Conservation (phyloP, 176 grass and related monocot species). For the Echinochloa phyllopogon region DNA sequence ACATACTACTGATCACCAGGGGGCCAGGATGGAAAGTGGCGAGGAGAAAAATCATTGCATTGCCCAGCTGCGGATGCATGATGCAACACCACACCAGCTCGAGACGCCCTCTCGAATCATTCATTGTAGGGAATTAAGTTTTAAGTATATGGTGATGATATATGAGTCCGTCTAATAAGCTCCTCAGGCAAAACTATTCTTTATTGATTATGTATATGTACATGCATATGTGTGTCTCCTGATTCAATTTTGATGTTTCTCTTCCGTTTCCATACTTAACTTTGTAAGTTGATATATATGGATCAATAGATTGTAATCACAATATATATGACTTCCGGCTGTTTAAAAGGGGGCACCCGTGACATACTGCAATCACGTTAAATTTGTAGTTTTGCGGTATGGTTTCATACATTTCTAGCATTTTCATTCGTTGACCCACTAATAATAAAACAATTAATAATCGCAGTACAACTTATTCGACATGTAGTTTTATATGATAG, state of each 20-base stretch:
- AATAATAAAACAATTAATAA: no score
- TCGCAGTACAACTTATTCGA: not conserved
- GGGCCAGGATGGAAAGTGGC: slow-evolving; percentile 28
- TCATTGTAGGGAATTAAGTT: slow-evolving; percentile 46
- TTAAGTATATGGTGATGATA: slow-evolving; percentile 37
- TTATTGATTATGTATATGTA: slow-evolving; percentile 46
- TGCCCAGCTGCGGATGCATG: slow-evolving; percentile 28
- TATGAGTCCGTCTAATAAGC: slow-evolving; percentile 45
- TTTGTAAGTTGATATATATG: slow-evolving; percentile 26
- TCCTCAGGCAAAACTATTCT: slow-evolving; percentile 33
- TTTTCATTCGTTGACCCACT: not conserved
- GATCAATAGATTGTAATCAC: slow-evolving; percentile 28
- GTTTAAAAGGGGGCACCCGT: not conserved
- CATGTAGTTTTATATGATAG: not conserved
- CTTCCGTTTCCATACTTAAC: not conserved
- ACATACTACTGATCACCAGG: not conserved
- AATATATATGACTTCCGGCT: not conserved
- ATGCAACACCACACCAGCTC: not conserved
- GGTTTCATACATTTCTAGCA: not conserved
- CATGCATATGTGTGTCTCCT: slow-evolving; percentile 45
- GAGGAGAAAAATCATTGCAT: slow-evolving; percentile 34
- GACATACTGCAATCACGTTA: not conserved
- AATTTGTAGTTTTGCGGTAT: not conserved
- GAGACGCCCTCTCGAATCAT: slow-evolving; percentile 50
- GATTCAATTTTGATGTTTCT: slow-evolving; percentile 36